phyloP scores from a whole-genome alignment of 2,329 filamentous ascomycete species.

The Colletotrichum orchidophilum region DNA sequence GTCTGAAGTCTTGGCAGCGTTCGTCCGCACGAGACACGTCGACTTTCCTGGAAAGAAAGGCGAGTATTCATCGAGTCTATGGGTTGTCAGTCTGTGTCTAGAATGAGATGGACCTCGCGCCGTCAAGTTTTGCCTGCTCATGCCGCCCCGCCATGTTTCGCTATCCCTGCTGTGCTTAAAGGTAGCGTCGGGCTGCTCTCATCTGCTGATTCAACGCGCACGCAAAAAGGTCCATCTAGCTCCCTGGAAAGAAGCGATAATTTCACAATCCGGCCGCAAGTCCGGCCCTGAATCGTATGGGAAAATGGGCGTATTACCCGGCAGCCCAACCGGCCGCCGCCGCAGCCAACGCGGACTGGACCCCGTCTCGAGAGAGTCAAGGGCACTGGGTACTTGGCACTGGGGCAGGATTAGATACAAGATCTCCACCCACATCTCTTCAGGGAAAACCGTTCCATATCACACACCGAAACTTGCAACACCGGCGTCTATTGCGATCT shows the following conservation, averaged over 20 bases:
- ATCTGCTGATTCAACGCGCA: conserved; percentile 1
- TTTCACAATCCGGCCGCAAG: not conserved
- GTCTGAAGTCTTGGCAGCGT: conserved; percentile 4
- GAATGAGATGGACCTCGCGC: not conserved
- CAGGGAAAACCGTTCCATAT: conserved; percentile 22
- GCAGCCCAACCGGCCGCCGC: not conserved
- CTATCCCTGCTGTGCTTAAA: not conserved
- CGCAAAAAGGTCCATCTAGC: conserved; percentile 3
- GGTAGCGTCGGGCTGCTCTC: not conserved
- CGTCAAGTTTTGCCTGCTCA: conserved; percentile 9
- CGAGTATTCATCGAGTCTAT: not conserved
- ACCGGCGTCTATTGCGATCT: conserved; percentile 24
- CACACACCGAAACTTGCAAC: conserved; percentile 31
- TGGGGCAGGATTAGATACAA: not conserved
- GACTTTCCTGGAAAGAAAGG: not conserved
- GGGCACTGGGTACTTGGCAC: not conserved
- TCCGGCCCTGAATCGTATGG: not conserved
- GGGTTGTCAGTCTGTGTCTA: conserved; percentile 15
- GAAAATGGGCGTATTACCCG: not conserved
- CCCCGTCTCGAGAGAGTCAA: not conserved
- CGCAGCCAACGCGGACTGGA: not conserved
- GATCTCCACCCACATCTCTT: not conserved
- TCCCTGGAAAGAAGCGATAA: conserved; percentile 11
- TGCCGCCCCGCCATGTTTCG: conserved; percentile 8
- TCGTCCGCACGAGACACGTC: not conserved